Conservation (phyloP, 1,139 yeast genomes). For the Chernovozyma aurita region DNA sequence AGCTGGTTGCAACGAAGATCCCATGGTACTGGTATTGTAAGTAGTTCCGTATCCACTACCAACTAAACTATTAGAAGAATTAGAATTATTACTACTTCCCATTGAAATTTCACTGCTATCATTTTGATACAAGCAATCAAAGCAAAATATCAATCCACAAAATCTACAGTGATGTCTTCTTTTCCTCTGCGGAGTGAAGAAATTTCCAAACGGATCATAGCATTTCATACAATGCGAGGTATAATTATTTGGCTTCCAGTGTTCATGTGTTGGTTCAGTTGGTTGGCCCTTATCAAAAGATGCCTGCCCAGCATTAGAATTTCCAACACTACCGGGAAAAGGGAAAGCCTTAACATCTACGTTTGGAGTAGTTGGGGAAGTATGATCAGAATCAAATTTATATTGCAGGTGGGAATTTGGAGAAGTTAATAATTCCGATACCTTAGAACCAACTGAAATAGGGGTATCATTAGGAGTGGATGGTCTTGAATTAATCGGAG, state of each 20-base stretch:
- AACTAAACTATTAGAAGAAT: no score
- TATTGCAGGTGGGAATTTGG: no score
- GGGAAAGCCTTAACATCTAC: slow-evolving; percentile 7
- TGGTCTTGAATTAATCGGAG: neutral
- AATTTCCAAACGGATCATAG: slow-evolving; percentile 31
- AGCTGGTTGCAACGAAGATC: neutral
- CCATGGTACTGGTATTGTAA: neutral
- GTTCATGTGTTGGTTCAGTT: slow-evolving; percentile 35
- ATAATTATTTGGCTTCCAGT: slow-evolving; percentile 39
- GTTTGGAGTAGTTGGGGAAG: slow-evolving; percentile 8
- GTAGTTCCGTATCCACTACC: no score
- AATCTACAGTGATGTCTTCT: slow-evolving; percentile 44
- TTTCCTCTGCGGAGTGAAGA: slow-evolving; percentile 22
- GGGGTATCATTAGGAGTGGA: neutral
- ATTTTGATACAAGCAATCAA: slow-evolving; percentile 26
- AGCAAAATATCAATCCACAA: slow-evolving; percentile 39
- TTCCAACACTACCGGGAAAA: slow-evolving; percentile 1
- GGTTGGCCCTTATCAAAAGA: slow-evolving; percentile 2
- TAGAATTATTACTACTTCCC: neutral
- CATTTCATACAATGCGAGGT: slow-evolving; percentile 42
- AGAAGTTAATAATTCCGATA: neutral
- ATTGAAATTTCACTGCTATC: slow-evolving; percentile 1
- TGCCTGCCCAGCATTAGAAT: slow-evolving; percentile 2
- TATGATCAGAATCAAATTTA: neutral
- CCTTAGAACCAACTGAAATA: neutral